Base-by-base conservation (phyloP, 805 yeast species). In the Metschnikowia sp. region DNA sequence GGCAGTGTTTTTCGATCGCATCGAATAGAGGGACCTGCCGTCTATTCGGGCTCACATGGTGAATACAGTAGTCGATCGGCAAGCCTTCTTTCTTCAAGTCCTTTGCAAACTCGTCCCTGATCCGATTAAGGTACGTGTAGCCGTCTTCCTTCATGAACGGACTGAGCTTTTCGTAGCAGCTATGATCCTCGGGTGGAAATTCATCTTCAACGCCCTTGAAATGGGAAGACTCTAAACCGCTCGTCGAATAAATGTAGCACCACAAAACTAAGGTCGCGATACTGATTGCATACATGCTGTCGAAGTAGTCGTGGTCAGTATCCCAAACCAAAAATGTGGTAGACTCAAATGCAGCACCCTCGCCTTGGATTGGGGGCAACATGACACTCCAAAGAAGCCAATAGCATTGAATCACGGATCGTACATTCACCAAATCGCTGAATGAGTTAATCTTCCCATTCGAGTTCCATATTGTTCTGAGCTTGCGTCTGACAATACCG, bases 301-400 rank as follows among this genome's bases (percentile, higher is more conserved):
- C 76, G 47, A 59, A 68, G 49, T 62, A 64, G 51, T 70, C 74
- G n/a, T 61, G 57, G 38, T 61, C 66, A 2, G 64, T 64, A 22
- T 51, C 55, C 74, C 74, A 69, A 19, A 55, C 55, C 33, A 63
- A 52, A 28, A 45, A 56, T 18, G 29, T 30, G 19, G 49, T 53
- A n/a, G 42, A 33, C 8, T 51, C 50, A 18, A 44, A 40, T 22
- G 48, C 51, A 6, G 37, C 44, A 6, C 47, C 53, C 19, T 53
- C 61, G 8, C 61, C 62, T 28, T 41, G 40, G 26, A 54, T 32
- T 9, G 70, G 70, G 18, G 55, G 51, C 28, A 72, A 57, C 61
- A 72, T 57, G 8, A 68, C 52, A 40, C 68, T 69, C 75, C 75
- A 71, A 29, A 72, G 57, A n/a, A 69, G 52, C 50, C 70, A 52